Percentiles rank a stretch among this genome's conserved stretches.
Evolutionary conservation across 345 rosid species (phyloP).

Genomic region (Syzygium jambos): DNA sequence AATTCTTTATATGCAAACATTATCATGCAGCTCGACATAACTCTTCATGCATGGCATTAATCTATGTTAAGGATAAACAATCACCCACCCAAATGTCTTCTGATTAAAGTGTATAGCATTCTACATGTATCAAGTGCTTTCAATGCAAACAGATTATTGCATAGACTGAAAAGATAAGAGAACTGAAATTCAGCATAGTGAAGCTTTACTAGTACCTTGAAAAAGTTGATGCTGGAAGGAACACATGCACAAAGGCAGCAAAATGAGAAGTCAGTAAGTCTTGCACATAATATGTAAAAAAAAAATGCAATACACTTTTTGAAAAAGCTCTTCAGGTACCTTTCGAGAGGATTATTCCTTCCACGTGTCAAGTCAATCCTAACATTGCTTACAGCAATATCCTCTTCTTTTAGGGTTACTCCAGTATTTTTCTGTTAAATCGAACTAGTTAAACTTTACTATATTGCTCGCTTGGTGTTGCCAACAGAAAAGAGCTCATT

Average conservation of each 20-base stretch:
- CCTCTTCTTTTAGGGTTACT: conserved; percentile 57
- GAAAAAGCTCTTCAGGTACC: conserved; percentile 26
- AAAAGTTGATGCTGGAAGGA: conserved; percentile 77
- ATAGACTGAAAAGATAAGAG: neutral
- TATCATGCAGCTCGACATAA: neutral
- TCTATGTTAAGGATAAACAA: neutral
- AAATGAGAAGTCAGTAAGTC: neutral
- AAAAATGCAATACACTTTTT: neutral
- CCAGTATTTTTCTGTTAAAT: conserved; percentile 54
- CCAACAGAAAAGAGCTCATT: neutral
- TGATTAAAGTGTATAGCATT: neutral
- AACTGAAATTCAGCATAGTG: neutral
- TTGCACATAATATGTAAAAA: neutral
- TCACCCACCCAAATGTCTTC: neutral
- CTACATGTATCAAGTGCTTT: neutral
- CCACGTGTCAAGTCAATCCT: conserved; percentile 91
- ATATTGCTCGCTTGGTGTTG: neutral
- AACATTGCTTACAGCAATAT: conserved; percentile 70
- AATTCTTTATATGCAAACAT: neutral
- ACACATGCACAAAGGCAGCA: neutral
- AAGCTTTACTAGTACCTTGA: conserved; percentile 46
- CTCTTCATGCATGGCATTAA: neutral
- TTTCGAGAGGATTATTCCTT: conserved; percentile 74
- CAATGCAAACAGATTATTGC: neutral
- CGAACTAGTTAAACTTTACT: neutral